phyloP scores from a whole-genome alignment of 148 eudicot species.

The Gaultheria prostrata region DNA sequence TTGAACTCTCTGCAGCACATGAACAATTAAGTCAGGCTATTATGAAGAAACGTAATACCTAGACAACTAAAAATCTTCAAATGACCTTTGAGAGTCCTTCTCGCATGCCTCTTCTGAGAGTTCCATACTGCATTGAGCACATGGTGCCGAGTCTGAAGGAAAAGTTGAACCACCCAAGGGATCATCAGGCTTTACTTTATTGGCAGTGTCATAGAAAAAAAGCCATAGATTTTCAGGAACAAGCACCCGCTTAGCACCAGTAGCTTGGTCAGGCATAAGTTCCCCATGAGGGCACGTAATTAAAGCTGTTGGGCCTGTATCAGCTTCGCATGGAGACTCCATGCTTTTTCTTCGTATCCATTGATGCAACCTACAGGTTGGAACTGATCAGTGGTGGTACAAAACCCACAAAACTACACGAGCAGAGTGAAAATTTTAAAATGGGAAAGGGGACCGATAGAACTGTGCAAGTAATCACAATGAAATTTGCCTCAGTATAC shows the following conservation, averaged over 20 bases:
- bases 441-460: not conserved
- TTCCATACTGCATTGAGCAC: conserved; percentile 61
- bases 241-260: conserved; percentile 78
- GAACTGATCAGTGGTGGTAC: conserved; percentile 8
- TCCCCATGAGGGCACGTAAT: conserved; percentile 89
- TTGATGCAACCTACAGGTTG: conserved; percentile 70
- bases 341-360: conserved; percentile 78
- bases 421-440: not conserved
- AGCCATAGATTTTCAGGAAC: conserved; percentile 90
- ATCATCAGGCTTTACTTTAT: conserved; percentile 77
- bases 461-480: not conserved
- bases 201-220: conserved; percentile 65
- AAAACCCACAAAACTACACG: not conserved
- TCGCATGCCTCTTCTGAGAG: conserved; percentile 64
- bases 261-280: conserved; percentile 80
- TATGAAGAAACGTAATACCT: not conserved
- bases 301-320: conserved; percentile 90
- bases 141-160: conserved; percentile 57
- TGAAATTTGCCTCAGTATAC: not conserved
- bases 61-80: conserved; percentile 4
- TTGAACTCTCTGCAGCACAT: conserved; percentile 69
- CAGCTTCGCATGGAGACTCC: conserved; percentile 82
- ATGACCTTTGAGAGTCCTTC: conserved; percentile 69
- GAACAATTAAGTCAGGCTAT: conserved; percentile 25
- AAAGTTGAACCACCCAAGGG: conserved; percentile 66